Evolutionary conservation across 1,284 basidiomycete species (phyloP).

Genomic region (Lignosus rhinocerotis): DNA sequence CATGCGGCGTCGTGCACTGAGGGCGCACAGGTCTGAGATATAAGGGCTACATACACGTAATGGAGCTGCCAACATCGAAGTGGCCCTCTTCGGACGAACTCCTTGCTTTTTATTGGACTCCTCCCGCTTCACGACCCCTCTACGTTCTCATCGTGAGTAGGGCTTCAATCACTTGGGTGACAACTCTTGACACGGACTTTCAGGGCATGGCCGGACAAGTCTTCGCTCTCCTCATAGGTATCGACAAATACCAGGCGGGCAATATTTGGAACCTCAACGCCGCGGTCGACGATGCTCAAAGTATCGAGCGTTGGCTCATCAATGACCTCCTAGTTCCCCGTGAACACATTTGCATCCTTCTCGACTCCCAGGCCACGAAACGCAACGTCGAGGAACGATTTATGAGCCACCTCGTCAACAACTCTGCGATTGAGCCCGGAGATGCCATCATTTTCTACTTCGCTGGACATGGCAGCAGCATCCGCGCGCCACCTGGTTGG

Average conservation of each 20-base stretch:
- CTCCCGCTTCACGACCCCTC: neutral
- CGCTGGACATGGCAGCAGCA: constrained; percentile 63
- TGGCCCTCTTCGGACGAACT: neutral
- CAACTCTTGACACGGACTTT: neutral
- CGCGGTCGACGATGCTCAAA: constrained; percentile 60
- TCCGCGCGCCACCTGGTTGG: constrained; percentile 58
- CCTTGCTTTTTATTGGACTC: neutral
- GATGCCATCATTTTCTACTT: constrained; percentile 70
- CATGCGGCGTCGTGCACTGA: neutral
- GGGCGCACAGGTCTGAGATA: neutral
- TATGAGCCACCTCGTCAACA: constrained; percentile 58
- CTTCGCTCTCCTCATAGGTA: constrained; percentile 64
- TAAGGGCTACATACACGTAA: neutral
- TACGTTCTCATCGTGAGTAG: neutral
- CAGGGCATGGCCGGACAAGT: constrained; percentile 45
- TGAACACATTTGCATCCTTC: constrained; percentile 55
- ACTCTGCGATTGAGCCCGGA: constrained; percentile 53
- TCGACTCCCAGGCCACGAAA: constrained; percentile 60
- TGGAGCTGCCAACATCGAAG: neutral
- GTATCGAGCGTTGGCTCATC: constrained; percentile 54
- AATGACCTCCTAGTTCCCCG: constrained; percentile 56
- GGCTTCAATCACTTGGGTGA: neutral
- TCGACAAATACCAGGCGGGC: constrained; percentile 65
- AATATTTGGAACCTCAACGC: constrained; percentile 64
- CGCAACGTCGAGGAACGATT: constrained; percentile 57